These are phyloP conservation scores for Anisodus acutangulus DNA, from an alignment of 257 asterid genomes.

Conservation along the genomic window DNA sequence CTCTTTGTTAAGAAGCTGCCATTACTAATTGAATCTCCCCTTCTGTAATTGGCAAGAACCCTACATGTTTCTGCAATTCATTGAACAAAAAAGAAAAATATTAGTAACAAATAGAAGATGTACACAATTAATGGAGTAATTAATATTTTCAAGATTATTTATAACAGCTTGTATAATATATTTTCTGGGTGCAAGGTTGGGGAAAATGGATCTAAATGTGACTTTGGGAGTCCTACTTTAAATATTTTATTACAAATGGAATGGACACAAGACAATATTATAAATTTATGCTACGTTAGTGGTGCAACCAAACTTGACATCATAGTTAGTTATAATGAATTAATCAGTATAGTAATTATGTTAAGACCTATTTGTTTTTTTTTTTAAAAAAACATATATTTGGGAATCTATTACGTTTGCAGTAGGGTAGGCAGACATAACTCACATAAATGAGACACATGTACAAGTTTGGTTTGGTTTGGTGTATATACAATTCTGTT, in stretches of 20 bases:
- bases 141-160: too few relatives aligned
- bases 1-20: constrained; percentile 41
- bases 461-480: not conserved
- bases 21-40: constrained; percentile 74
- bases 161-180: too few relatives aligned
- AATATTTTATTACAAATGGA: not conserved
- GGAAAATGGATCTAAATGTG: too few relatives aligned
- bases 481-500: not conserved
- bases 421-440: not conserved
- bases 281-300: not conserved
- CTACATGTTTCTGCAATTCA: constrained; percentile 78
- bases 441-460: not conserved
- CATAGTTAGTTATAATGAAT: constrained; percentile 24
- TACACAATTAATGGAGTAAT: not conserved
- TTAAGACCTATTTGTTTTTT: not conserved
- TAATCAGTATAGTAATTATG: not conserved
- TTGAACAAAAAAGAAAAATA: not conserved
- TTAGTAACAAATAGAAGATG: not conserved
- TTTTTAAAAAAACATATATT: not conserved
- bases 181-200: not conserved
- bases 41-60: constrained; percentile 72
- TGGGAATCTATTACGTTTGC: not conserved
- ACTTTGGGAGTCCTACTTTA: too few relatives aligned
- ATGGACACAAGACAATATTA: not conserved
- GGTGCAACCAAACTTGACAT: constrained; percentile 10